Evolutionary conservation across 2,329 filamentous ascomycete species (phyloP).

Genomic region (Alternaria triticimaculans): DNA sequence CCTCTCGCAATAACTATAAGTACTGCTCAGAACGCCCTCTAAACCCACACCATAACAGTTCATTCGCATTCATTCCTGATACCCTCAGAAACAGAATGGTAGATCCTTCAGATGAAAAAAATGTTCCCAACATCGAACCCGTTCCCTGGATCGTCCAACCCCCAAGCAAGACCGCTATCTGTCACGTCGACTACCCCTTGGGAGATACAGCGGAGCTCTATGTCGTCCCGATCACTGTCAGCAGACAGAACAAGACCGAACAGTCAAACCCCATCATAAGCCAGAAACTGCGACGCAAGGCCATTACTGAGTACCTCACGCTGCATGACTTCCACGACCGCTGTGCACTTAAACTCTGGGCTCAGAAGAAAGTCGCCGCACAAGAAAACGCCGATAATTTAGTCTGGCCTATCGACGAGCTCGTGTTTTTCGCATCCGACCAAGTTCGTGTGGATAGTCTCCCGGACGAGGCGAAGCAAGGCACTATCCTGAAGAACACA

Average conservation of each 20-base stretch:
- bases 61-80: background rate
- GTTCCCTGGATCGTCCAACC: background rate
- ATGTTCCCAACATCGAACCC: background rate
- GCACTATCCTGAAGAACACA: background rate
- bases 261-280: background rate
- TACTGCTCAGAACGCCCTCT: background rate
- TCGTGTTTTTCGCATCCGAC: background rate
- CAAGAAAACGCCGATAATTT: background rate
- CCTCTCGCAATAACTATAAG: background rate
- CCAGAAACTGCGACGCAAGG: background rate
- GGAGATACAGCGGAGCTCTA: background rate
- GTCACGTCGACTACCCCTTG: background rate
- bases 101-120: background rate
- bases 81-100: background rate
- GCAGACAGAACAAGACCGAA: background rate
- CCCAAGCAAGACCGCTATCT: background rate
- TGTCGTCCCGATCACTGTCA: background rate
- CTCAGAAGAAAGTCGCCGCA: background rate
- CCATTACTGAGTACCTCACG: background rate
- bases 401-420: background rate
- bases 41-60: background rate
- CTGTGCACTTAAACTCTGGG: background rate
- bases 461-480: background rate
- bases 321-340: background rate
- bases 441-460: background rate